A percentile compares a stretch with the other conserved stretches of the same genome.
These are phyloP conservation scores for Ganoderma meredithae DNA, from an alignment of 1,284 basidiomycete genomes.

Conservation along the genomic window DNA sequence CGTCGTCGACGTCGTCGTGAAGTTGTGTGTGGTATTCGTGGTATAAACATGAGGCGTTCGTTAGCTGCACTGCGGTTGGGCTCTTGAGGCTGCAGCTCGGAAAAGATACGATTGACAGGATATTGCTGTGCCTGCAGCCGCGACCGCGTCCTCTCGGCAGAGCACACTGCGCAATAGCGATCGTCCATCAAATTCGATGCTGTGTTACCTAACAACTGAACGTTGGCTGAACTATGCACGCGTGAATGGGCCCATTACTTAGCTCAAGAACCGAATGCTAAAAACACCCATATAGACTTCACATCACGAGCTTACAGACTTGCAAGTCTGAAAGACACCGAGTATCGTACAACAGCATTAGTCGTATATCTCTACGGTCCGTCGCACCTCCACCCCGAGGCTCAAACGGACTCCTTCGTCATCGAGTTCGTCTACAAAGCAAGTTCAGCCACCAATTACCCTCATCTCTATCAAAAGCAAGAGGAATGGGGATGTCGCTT, in stretches of 20 bases:
- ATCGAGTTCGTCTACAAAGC: constrained; percentile 22
- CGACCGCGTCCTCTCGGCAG: no score
- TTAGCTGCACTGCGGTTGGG: background rate
- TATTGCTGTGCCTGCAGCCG: no score
- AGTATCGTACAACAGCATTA: background rate
- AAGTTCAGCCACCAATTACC: background rate
- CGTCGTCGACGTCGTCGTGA: no score
- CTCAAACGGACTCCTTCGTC: constrained; percentile 25
- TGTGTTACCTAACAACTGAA: no score
- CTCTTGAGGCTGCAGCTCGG: background rate
- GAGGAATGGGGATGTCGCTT: background rate
- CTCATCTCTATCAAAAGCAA: no score
- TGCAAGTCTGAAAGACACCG: background rate
- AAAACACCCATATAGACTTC: background rate
- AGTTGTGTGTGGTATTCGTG: background rate
- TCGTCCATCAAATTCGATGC: no score
- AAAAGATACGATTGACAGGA: no score
- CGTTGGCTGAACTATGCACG: no score
- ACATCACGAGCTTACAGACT: background rate
- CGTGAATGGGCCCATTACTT: no score
- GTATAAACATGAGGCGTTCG: background rate
- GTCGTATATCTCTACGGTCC: background rate
- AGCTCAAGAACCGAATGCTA: background rate
- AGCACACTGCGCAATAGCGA: no score
- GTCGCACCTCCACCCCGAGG: no score